Base-by-base conservation (phyloP, 2,329 filamentous ascomycete genomes). In the Incumbomyces delicatus region DNA sequence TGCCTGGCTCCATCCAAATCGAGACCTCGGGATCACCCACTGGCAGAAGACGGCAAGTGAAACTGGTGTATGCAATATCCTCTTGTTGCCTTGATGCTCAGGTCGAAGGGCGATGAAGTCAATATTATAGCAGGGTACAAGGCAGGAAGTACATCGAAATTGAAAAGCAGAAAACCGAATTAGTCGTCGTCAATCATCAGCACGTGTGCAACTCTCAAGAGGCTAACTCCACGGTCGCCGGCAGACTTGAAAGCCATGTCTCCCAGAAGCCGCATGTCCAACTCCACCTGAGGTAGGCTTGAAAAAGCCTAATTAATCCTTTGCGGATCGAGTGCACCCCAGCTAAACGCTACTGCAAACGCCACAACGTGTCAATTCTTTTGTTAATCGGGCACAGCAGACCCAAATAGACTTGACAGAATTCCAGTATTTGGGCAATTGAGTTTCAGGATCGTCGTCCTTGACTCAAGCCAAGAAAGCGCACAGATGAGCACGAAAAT, bases 41-140 rank as follows among this genome's bases (percentile, higher is more conserved):
- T n/a, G 12, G 14, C 41, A 36, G 35, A 44, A 44, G 22, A 18
- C 27, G 41, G 4, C 22, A 34, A 34, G 14, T 35, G 7, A 20
- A 20, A 34, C 3, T 42, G 34, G 29, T 35, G 29, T 4, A 12
- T 14, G 17, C 7, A 11, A 35, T 16, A 35, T 22, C 27, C 17
- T 16, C 6, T 18, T 35, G 31, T 20, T 44, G 41, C 41, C 41
- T 44, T 16, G 38, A 40, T 40, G 38, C 38, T 8, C 22, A 27
- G 22, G 8, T 27, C 38, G 31, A 35, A 35, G 6, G 20, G 31
- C 29, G 30, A 14, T 17, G 17, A 27, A 40, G 30, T 11, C 12
- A 40, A 14, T 18, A 27, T 27, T 27, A n/a, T n/a, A 40, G 22
- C 6, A 35, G 16, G 10, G n/a, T 36, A 36, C 20, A 35, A 22